phyloP scores from a whole-genome alignment of 495 filamentous ascomycete species.

The Glonium stellatum region DNA sequence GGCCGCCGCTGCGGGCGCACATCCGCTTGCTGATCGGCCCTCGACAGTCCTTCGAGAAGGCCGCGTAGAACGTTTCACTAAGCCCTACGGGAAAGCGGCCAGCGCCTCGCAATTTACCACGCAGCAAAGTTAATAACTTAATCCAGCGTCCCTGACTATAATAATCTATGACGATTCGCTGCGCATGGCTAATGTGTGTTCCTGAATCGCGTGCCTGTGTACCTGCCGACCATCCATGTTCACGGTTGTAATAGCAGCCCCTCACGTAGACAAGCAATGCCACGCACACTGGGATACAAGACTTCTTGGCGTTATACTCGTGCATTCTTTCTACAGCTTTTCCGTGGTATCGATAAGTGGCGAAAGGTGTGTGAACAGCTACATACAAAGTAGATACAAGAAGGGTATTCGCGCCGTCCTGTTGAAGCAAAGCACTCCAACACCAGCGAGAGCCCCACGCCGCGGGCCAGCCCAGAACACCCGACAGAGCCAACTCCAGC shows the following conservation, averaged over 20 bases:
- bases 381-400: constrained; percentile 24
- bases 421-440: not conserved
- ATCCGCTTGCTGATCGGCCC: constrained; percentile 5
- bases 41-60: not conserved
- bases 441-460: not conserved
- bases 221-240: no score
- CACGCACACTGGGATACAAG: not conserved
- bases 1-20: not conserved
- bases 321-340: not conserved
- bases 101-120: not conserved
- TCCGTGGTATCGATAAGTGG: not conserved
- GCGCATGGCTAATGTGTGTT: not conserved
- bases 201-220: not conserved
- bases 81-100: not conserved
- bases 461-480: not conserved
- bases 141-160: not conserved
- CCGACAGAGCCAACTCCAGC: not conserved
- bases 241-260: not conserved
- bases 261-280: not conserved
- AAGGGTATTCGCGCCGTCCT: constrained; percentile 17
- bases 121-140: not conserved
- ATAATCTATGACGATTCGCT: not conserved
- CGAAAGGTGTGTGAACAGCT: constrained; percentile 6
- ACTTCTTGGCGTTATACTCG: not conserved
- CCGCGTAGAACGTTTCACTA: not conserved